Conservation (phyloP, 2,329 filamentous ascomycete species). For the Botrytis cinerea region DNA sequence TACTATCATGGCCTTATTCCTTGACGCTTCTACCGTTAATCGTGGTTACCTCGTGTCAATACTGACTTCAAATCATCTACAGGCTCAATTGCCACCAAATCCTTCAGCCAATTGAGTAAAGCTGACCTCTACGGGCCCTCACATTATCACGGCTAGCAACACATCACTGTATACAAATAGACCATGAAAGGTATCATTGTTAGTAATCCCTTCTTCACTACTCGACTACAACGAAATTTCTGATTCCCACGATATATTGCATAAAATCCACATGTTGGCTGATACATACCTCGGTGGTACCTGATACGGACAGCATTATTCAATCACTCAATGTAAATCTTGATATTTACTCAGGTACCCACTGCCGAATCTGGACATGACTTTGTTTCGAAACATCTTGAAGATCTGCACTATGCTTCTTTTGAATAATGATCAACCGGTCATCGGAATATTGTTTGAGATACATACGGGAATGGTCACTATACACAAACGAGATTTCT, state of each 20-base stretch:
- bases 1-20: not conserved
- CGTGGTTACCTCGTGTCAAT: not conserved
- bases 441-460: not conserved
- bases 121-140: not conserved
- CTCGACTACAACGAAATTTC: not conserved
- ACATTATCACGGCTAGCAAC: not conserved
- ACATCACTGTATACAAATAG: not conserved
- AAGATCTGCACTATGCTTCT: not conserved
- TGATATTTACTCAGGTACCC: not conserved
- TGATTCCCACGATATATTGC: not conserved
- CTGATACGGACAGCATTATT: not conserved
- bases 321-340: not conserved
- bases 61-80: not conserved
- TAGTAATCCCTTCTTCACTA: not conserved
- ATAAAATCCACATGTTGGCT: not conserved
- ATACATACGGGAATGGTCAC: not conserved
- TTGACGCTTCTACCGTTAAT: not conserved
- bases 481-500: not conserved
- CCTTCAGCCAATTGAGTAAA: not conserved
- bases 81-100: not conserved
- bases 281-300: not conserved
- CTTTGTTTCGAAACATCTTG: constrained; percentile 2
- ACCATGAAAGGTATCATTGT: not conserved
- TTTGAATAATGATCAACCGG: not conserved
- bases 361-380: not conserved